Evolutionary conservation across 2,329 filamentous ascomycete species (phyloP), one percentile per base, ranked within the genome.

Genomic region (Rhytidhysteron rufulum): DNA sequence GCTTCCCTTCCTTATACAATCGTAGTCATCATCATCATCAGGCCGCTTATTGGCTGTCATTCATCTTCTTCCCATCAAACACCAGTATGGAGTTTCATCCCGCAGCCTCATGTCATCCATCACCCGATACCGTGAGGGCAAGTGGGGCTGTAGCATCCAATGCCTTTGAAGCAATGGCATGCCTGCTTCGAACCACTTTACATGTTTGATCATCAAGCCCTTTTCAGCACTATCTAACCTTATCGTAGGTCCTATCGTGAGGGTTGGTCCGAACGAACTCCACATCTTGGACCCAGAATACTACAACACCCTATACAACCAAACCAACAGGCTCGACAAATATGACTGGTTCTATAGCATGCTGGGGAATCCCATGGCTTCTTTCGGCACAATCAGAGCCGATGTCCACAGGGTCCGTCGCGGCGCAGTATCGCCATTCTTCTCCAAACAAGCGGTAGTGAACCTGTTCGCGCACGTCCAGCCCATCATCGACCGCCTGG

Each of bases 231-330:
- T 13, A 27, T 27, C 25, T 37, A n/a, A 25, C 29, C 9, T 33
- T 18, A 10, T 24, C 13, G 20, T n/a, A 51, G 58, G 57, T 4
- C 59, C 59, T 3, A 55, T 63, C 18, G 49, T 65, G 15, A 52
- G 60, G 22, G 62, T 63, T 44, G 58, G 50, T 5, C 61, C 61
- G 4, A 43, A 51, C 29, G 60, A 64, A 43, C 34, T 65, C 13
- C 61, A 65, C 33, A 53, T 63, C 37, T 44, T 48, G 27, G 60
- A 64, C 39, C 50, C 58, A 4, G 41, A 53, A 25, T 62, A 48
- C 49, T 50, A 47, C 30, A 46, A 49, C 32, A 39, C 33, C 5
- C 39, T 52, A 16, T 52, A 51, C 41, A 31, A 35, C 6, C 27
- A 31, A 18, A 18, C 33, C 29, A 40, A 38, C 33, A 43, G 38